A percentile compares a stretch with the other conserved stretches of the same genome.
These are phyloP conservation scores for Rhizopogon salebrosus DNA, from an alignment of 768 basidiomycete species.

Conservation along the genomic window DNA sequence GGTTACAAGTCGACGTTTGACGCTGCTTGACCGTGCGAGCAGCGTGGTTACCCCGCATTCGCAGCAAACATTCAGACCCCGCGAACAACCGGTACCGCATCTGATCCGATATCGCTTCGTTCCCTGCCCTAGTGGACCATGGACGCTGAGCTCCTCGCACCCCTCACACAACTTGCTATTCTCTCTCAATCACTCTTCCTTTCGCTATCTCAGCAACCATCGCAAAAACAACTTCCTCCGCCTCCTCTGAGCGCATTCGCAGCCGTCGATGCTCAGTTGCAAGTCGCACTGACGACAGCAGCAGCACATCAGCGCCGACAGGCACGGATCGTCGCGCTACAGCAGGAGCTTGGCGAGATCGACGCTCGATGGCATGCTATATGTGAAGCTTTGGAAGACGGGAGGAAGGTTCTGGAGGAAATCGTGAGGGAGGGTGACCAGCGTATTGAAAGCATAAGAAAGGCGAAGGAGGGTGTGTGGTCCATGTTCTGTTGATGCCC, in stretches of 20 bases:
- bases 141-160: conserved; percentile 51
- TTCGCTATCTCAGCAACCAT: conserved; percentile 51
- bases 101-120: no score
- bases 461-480: conserved; percentile 62
- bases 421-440: conserved; percentile 75
- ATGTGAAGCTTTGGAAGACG: conserved; percentile 58
- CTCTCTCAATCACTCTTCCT: conserved; percentile 65
- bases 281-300: conserved; percentile 58
- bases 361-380: conserved; percentile 66
- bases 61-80: no score
- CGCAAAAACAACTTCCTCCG: conserved; percentile 56
- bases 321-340: conserved; percentile 64
- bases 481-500: neutral
- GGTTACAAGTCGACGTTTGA: neutral
- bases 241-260: conserved; percentile 49
- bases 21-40: no score
- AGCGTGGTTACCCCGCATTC: no score
- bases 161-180: conserved; percentile 56
- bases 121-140: conserved; percentile 32
- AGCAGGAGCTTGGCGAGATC: conserved; percentile 63
- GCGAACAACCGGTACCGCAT: no score
- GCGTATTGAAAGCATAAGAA: conserved; percentile 61
- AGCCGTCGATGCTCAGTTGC: conserved; percentile 56
- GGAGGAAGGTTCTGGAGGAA: conserved; percentile 63
- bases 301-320: conserved; percentile 75